These are phyloP conservation scores for Limtongia smithiae DNA, from an alignment of 805 yeast genomes.

Conservation along the genomic window DNA sequence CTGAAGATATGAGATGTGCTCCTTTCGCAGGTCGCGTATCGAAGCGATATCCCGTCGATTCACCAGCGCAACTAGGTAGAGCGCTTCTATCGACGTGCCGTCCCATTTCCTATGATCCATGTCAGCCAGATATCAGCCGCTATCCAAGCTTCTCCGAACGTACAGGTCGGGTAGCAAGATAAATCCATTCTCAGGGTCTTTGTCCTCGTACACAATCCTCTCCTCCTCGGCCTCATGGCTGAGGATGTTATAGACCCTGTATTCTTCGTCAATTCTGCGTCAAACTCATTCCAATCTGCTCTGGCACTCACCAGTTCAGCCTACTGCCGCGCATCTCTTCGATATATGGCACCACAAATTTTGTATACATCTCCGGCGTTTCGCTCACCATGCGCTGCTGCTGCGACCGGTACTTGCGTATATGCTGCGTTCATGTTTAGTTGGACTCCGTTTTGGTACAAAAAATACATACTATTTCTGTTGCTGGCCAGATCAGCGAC, in stretches of 20 bases:
- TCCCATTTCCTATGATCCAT: constrained; percentile 69
- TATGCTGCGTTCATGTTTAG: constrained; percentile 46
- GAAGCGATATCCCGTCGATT: constrained; percentile 65
- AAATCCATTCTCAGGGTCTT: constrained; percentile 53
- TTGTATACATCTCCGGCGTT: constrained; percentile 70
- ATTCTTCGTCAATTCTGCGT: neutral
- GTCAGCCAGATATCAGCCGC: too few species aligned
- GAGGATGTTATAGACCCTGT: constrained; percentile 67
- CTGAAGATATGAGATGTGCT: constrained; percentile 59
- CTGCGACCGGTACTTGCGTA: constrained; percentile 67
- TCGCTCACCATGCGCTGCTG: constrained; percentile 62
- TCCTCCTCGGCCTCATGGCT: constrained; percentile 82
- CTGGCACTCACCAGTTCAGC: constrained; percentile 57
- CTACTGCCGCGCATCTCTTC: constrained; percentile 71
- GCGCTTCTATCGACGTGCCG: constrained; percentile 58
- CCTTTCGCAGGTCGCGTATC: constrained; percentile 64
- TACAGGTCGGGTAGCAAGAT: constrained; percentile 83
- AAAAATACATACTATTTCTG: constrained; percentile 44
- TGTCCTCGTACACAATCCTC: constrained; percentile 65
- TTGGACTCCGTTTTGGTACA: neutral
- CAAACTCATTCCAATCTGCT: neutral
- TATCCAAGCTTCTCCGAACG: neutral
- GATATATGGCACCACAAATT: constrained; percentile 69
- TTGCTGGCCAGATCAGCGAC: constrained; percentile 84
- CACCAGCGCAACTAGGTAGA: constrained; percentile 77